phyloP scores from a whole-genome alignment of 225 moss, liverwort and hornwort species.

The Climacium dendroides region DNA sequence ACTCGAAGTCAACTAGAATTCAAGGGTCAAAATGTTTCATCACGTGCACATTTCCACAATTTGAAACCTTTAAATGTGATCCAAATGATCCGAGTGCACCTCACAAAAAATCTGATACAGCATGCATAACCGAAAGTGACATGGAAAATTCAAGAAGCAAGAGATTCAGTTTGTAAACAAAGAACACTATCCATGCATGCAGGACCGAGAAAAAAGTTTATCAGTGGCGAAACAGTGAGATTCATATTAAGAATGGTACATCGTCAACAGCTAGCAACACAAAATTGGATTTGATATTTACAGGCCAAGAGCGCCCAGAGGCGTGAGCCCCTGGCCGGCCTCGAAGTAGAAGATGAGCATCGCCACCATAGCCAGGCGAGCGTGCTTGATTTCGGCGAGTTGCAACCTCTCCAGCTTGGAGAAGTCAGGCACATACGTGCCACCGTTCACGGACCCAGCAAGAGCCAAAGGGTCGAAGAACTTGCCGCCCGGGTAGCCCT shows the following conservation, averaged over 20 bases:
- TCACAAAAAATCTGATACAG: too few species aligned
- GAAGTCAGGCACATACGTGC: conserved; percentile 55
- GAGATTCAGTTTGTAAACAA: neutral
- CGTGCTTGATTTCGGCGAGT: conserved; percentile 98
- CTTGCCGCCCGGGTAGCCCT: conserved; percentile 94
- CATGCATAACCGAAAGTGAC: too few species aligned
- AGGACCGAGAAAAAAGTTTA: neutral
- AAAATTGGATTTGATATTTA: conserved; percentile 33
- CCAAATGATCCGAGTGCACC: neutral
- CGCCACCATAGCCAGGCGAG: conserved; percentile 91
- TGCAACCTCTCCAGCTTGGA: conserved; percentile 74
- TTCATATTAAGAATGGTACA: neutral
- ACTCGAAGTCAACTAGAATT: neutral
- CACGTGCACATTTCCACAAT: neutral
- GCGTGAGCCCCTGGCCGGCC: conserved; percentile 83
- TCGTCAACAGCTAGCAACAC: neutral
- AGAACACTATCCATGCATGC: neutral
- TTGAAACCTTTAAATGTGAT: neutral
- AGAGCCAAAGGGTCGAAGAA: conserved; percentile 82
- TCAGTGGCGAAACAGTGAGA: neutral
- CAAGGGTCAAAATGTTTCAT: neutral
- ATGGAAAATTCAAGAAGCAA: neutral
- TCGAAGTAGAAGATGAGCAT: conserved; percentile 94
- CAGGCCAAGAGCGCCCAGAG: conserved; percentile 55
- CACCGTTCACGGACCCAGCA: conserved; percentile 55